Evolutionary conservation across 352 stramenopile species (phyloP).

Genomic region (Phytophthora aleatoria): DNA sequence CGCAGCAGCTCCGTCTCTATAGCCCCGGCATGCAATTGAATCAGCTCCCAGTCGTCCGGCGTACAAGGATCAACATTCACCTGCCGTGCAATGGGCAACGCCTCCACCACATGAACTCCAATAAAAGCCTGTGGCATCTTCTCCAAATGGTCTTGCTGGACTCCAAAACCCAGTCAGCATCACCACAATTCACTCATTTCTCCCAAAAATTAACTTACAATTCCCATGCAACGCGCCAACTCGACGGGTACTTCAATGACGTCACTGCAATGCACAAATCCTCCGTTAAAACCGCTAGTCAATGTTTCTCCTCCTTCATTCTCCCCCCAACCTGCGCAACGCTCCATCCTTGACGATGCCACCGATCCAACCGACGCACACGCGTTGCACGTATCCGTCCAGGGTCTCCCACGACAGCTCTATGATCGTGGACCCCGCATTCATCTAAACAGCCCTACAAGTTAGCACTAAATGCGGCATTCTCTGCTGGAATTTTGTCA

Average conservation of each 20-base stretch:
- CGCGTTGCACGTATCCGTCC: conserved; percentile 79
- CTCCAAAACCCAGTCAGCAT: neutral
- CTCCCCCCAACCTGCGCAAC: conserved; percentile 47
- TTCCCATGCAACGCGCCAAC: conserved; percentile 80
- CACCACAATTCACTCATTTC: neutral
- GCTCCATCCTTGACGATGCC: conserved; percentile 53
- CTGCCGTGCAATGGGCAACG: conserved; percentile 64
- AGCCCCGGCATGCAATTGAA: conserved; percentile 84
- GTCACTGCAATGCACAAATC: conserved; percentile 46
- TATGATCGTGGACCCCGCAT: conserved; percentile 59
- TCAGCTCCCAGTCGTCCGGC: conserved; percentile 90
- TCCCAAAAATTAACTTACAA: conserved; percentile 47
- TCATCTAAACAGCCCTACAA: conserved; percentile 29
- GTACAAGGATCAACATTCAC: conserved; percentile 88
- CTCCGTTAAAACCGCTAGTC: neutral
- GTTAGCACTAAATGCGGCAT: neutral
- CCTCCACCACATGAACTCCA: conserved; percentile 76
- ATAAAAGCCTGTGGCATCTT: conserved; percentile 65
- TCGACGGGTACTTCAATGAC: conserved; percentile 84
- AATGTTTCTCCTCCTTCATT: neutral
- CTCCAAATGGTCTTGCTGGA: conserved; percentile 66
- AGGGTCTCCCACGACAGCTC: conserved; percentile 80
- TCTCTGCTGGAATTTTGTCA: neutral
- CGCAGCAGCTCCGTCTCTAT: conserved; percentile 84
- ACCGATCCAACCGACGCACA: conserved; percentile 75